Evolutionary conservation across 352 stramenopile species (phyloP).

Genomic region (Phytophthora kernoviae): DNA sequence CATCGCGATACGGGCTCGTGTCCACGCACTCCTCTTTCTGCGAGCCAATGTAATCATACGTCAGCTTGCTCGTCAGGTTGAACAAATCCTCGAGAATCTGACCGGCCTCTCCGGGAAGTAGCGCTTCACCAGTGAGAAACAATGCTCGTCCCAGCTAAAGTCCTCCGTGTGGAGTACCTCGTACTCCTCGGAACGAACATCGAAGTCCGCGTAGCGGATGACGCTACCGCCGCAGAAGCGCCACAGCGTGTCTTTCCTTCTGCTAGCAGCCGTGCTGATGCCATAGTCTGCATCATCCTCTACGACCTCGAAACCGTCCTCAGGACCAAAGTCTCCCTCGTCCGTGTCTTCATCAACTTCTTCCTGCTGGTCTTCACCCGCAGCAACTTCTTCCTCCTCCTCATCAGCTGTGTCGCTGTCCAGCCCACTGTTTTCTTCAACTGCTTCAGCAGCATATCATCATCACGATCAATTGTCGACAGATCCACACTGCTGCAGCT

Average conservation of each 20-base stretch:
- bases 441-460: slow-evolving; percentile 68
- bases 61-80: slow-evolving; percentile 86
- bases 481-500: slow-evolving; percentile 71
- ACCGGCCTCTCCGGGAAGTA: slow-evolving; percentile 83
- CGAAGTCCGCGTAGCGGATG: slow-evolving; percentile 85
- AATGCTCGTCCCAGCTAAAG: slow-evolving; percentile 90
- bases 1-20: slow-evolving; percentile 81
- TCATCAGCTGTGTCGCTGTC: slow-evolving; percentile 71
- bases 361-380: slow-evolving; percentile 30
- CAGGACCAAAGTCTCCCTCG: slow-evolving; percentile 31
- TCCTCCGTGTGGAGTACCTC: slow-evolving; percentile 87
- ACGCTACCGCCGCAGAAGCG: slow-evolving; percentile 83
- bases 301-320: slow-evolving; percentile 56
- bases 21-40: slow-evolving; percentile 68
- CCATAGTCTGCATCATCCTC: slow-evolving; percentile 58
- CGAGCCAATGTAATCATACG: slow-evolving; percentile 76
- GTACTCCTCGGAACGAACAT: slow-evolving; percentile 82
- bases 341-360: slow-evolving; percentile 32
- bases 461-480: slow-evolving; percentile 75
- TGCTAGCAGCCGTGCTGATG: slow-evolving; percentile 28
- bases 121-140: slow-evolving; percentile 83
- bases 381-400: slow-evolving; percentile 43
- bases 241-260: slow-evolving; percentile 76
- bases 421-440: slow-evolving; percentile 60
- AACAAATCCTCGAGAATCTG: slow-evolving; percentile 89